phyloP scores from a whole-genome alignment of 768 basidiomycete species.

The Mycena indigotica region DNA sequence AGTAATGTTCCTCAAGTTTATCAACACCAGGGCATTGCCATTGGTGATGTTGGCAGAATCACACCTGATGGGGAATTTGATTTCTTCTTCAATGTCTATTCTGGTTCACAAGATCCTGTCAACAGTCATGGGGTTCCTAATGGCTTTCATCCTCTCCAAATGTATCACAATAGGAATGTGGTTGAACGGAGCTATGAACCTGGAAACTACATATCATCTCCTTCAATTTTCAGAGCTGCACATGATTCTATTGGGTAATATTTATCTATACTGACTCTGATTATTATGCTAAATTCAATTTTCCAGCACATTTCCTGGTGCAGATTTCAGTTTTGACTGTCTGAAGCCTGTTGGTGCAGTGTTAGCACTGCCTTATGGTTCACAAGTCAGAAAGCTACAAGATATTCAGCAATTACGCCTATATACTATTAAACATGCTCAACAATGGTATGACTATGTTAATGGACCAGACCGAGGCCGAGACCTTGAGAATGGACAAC shows the following conservation, averaged over 20 bases:
- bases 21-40: slow-evolving; percentile 26
- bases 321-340: slow-evolving; percentile 1
- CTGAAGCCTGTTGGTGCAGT: slow-evolving; percentile 16
- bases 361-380: slow-evolving; percentile 21
- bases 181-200: neutral
- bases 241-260: too few relatives aligned
- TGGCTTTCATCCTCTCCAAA: slow-evolving; percentile 22
- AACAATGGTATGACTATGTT: slow-evolving; percentile 22
- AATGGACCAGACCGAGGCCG: slow-evolving; percentile 11
- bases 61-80: slow-evolving; percentile 33
- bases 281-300: neutral
- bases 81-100: slow-evolving; percentile 36
- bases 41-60: slow-evolving; percentile 38
- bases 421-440: slow-evolving; percentile 21
- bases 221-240: neutral
- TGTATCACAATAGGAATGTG: neutral
- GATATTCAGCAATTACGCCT: slow-evolving; percentile 10
- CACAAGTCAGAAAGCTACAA: slow-evolving; percentile 9
- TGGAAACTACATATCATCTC: slow-evolving; percentile 1
- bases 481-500: slow-evolving; percentile 14
- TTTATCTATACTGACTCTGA: too few relatives aligned
- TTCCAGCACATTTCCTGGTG: neutral
- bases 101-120: slow-evolving; percentile 26
- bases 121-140: slow-evolving; percentile 30
- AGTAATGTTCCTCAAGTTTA: slow-evolving; percentile 22